A percentile compares a stretch with the other conserved stretches of the same genome.
Conservation (phyloP, 2,329 filamentous ascomycete genomes). For the Seiridium cupressi region DNA sequence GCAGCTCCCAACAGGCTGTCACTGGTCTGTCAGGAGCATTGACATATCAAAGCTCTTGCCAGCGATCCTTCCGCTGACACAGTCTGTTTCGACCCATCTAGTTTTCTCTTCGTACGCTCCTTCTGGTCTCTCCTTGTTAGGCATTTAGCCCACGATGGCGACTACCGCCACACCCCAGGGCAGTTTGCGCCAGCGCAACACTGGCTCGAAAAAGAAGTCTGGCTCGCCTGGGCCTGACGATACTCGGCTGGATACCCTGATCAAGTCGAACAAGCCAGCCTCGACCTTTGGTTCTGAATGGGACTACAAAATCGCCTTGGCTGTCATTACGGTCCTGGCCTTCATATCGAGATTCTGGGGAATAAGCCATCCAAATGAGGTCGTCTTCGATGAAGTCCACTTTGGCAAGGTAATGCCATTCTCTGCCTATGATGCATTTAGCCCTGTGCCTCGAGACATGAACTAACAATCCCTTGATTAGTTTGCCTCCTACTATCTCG, state of each 20-base stretch:
- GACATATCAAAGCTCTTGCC: not conserved
- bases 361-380: conserved; percentile 91
- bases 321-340: conserved; percentile 75
- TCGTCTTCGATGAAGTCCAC: conserved; percentile 98
- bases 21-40: not conserved
- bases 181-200: conserved; percentile 59
- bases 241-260: conserved; percentile 49
- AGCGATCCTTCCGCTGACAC: not conserved
- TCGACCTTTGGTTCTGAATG: conserved; percentile 58
- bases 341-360: conserved; percentile 95
- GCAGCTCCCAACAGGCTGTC: too few relatives aligned
- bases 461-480: conserved; percentile 25
- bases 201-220: conserved; percentile 50
- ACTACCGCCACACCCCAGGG: conserved; percentile 42
- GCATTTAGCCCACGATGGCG: conserved; percentile 10
- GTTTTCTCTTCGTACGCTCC: conserved; percentile 6
- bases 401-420: conserved; percentile 83
- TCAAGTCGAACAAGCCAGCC: conserved; percentile 37
- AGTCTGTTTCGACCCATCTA: not conserved
- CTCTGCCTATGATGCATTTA: not conserved
- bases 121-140: not conserved
- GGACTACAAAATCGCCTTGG: conserved; percentile 80
- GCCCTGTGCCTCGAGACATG: too few relatives aligned
- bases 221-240: conserved; percentile 37
- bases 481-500: conserved; percentile 81